Evolutionary conservation across 495 filamentous ascomycete species (phyloP), one percentile per base, ranked within the genome.

Genomic region (Darksidea phi): DNA sequence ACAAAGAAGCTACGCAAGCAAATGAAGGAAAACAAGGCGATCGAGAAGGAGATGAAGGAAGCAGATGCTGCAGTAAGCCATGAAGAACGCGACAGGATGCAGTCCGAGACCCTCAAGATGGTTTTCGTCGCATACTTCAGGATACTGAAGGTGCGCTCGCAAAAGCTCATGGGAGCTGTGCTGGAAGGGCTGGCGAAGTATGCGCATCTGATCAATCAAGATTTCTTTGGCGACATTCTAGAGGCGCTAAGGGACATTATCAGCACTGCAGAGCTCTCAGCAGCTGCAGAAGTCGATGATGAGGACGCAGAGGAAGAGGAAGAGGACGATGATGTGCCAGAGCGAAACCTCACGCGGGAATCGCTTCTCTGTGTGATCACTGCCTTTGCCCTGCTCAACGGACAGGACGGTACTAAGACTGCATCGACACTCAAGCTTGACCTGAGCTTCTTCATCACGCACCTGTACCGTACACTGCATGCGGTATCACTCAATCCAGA

Each of bases 151-250:
- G 78, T 84, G 48, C 84, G 90, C 26, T 83, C 84, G 8, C 82
- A 82, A 17, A 80, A 84, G 53, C 82, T 98, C 11, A 97, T 97
- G 90, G 94, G 93, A 6, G 90, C 91, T 32, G 92, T 96, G 0
- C 78, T 94, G 4, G 91, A 98, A 73, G 94, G 94, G 48, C 77
- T 98, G 25, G 92, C 92, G 48, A 86, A 86, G 72, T 97, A 96
- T 73, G 86, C 91, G 17, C 94, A 96, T 71, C 78, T 98, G 17
- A 97, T 98, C 78, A 98, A 98, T 76, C 88, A 97, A 69, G 87
- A 97, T 70, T 96, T 97, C 78, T 98, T 98, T 72, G 94, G 94
- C 20, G 94, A 97, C 72, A 77, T 98, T 36, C 84, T 98, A 18
- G 95, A 97, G 69, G 91, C 90, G 7, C 78, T 98, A 25, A 94